Conservation (phyloP, 345 rosid species). For the Streptanthus diversifolius region DNA sequence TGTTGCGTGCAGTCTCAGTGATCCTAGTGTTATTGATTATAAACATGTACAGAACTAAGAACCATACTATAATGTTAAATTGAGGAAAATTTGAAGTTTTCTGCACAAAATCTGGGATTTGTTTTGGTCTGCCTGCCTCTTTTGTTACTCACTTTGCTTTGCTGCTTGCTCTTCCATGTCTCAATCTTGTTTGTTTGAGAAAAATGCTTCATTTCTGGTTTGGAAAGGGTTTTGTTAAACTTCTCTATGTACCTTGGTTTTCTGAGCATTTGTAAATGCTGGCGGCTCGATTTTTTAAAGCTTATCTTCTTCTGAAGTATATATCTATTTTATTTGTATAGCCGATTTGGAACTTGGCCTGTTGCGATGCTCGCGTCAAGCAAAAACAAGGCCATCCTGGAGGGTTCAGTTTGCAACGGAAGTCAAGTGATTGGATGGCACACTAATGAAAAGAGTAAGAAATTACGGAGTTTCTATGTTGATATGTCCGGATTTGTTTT, state of each 20-base stretch:
- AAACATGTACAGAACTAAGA: neutral
- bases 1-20: neutral
- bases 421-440: conserved; percentile 89
- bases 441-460: conserved; percentile 90
- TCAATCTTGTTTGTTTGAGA: neutral
- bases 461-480: conserved; percentile 78
- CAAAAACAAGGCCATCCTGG: conserved; percentile 82
- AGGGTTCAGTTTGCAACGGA: conserved; percentile 87
- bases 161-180: neutral
- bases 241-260: neutral
- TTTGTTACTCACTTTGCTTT: neutral
- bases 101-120: neutral
- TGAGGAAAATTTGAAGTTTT: neutral
- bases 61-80: conserved; percentile 1
- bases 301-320: neutral
- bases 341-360: conserved; percentile 95
- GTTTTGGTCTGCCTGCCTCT: neutral
- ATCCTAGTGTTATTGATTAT: neutral
- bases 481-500: conserved; percentile 98
- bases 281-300: neutral
- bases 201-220: neutral
- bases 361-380: conserved; percentile 89
- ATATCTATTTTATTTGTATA: conserved; percentile 22
- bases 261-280: neutral
- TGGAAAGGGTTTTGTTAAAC: neutral